phyloP scores from a whole-genome alignment of 352 stramenopile species.

The Globisporangium acanthophoron region DNA sequence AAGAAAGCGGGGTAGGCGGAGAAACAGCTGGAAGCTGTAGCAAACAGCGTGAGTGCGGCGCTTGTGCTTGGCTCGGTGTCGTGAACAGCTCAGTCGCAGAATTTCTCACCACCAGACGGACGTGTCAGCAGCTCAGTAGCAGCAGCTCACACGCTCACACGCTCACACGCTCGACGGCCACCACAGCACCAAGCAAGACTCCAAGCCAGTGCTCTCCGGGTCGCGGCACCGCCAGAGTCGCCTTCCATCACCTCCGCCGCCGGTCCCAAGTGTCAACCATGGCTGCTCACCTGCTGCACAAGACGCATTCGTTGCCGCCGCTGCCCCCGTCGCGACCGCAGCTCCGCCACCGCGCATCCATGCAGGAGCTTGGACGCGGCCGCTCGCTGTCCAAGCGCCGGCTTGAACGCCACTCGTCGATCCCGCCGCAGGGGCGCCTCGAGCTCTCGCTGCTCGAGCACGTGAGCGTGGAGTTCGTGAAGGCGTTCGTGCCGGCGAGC shows the following conservation, averaged over 20 bases:
- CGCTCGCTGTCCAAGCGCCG: constrained; percentile 46
- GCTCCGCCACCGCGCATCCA: constrained; percentile 34
- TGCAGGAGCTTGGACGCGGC: constrained; percentile 21
- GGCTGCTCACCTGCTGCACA: constrained; percentile 16
- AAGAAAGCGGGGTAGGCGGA: not conserved
- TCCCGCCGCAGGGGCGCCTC: constrained; percentile 29
- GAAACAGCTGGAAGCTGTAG: not conserved
- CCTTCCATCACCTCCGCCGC: not conserved
- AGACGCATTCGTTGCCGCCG: constrained; percentile 35
- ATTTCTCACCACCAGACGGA: constrained; percentile 1
- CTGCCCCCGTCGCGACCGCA: constrained; percentile 19
- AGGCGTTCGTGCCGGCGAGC: constrained; percentile 66
- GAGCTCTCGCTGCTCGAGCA: constrained; percentile 69
- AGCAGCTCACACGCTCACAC: too few species aligned
- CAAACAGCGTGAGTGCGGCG: not conserved
- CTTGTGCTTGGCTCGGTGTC: not conserved
- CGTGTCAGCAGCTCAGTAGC: too few species aligned
- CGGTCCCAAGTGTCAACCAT: not conserved
- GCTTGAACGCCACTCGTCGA: constrained; percentile 43
- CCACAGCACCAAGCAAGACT: too few species aligned
- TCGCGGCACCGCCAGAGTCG: not conserved
- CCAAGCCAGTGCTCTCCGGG: too few species aligned
- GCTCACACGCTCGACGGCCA: not conserved
- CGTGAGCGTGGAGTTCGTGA: constrained; percentile 77
- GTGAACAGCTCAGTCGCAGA: constrained; percentile 3